These are phyloP conservation scores for Wallacemonas collosoma DNA, from an alignment of 208 protist genomes.

Conservation along the genomic window DNA sequence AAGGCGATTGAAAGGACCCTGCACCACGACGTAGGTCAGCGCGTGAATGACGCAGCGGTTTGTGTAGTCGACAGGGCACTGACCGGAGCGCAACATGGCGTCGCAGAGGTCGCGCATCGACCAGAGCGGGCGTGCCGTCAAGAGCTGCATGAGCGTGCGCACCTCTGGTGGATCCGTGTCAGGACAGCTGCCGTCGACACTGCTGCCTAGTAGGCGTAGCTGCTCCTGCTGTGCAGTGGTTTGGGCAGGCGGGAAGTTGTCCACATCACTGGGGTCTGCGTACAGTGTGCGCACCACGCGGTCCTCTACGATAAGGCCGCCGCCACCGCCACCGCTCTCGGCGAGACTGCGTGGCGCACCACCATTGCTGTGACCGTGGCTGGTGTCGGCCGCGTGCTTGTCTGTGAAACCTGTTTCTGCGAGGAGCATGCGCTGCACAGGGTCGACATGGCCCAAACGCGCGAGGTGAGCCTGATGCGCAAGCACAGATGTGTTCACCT, in stretches of 20 bases:
- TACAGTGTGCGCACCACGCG: slow-evolving; percentile 2
- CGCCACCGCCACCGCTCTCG: neutral
- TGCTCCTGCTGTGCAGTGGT: slow-evolving; percentile 11
- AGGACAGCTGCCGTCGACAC: slow-evolving; percentile 24
- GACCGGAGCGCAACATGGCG: slow-evolving; percentile 61
- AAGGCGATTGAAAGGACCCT: slow-evolving; percentile 81
- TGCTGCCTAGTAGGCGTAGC: slow-evolving; percentile 23
- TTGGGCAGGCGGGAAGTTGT: neutral
- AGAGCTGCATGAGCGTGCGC: slow-evolving; percentile 37
- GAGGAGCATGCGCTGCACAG: slow-evolving; percentile 7
- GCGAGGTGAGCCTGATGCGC: neutral
- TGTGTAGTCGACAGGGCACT: slow-evolving; percentile 59
- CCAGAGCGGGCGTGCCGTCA: slow-evolving; percentile 72
- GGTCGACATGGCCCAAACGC: slow-evolving; percentile 3
- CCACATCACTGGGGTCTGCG: slow-evolving; percentile 1
- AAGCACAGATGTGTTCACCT: slow-evolving; percentile 41
- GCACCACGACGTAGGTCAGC: slow-evolving; percentile 72
- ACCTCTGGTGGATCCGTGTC: slow-evolving; percentile 54
- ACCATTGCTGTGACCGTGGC: neutral
- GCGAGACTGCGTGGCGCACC: no score
- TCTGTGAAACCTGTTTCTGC: neutral
- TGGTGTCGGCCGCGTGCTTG: neutral
- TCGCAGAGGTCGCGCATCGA: slow-evolving; percentile 45
- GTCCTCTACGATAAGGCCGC: neutral
- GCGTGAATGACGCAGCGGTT: slow-evolving; percentile 69